Evolutionary conservation across 495 filamentous ascomycete species (phyloP).

Genomic region (Penicillium pancosmium): DNA sequence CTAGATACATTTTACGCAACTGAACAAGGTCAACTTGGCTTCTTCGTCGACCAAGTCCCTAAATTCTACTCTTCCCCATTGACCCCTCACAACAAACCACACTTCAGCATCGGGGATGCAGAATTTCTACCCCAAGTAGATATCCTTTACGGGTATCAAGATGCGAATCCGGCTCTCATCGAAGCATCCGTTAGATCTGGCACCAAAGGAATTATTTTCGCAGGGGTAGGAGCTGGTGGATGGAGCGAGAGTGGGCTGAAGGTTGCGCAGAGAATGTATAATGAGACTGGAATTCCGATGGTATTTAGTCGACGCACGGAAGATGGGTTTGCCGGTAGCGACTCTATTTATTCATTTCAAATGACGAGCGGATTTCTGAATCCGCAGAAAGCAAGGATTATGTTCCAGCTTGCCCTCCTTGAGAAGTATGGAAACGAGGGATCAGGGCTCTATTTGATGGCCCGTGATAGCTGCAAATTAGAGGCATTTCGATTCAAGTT

Average conservation of each 20-base stretch:
- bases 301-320: slow-evolving; percentile 4
- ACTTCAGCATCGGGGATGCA: neutral
- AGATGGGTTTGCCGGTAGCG: slow-evolving; percentile 3
- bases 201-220: slow-evolving; percentile 1
- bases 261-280: neutral
- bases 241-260: slow-evolving; percentile 3
- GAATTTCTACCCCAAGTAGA: neutral
- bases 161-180: neutral
- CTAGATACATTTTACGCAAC: slow-evolving; percentile 6
- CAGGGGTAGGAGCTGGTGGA: slow-evolving; percentile 4
- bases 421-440: neutral
- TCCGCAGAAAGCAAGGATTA: slow-evolving; percentile 5
- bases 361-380: slow-evolving; percentile 8
- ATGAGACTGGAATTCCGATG: neutral
- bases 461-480: neutral
- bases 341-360: slow-evolving; percentile 6
- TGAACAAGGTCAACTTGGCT: slow-evolving; percentile 6
- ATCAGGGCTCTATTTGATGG: neutral
- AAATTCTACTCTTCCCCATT: slow-evolving; percentile 7
- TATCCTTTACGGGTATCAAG: slow-evolving; percentile 6
- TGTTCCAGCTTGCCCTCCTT: slow-evolving; percentile 5
- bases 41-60: slow-evolving; percentile 6
- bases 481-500: no score
- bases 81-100: slow-evolving; percentile 7
- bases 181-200: slow-evolving; percentile 1